phyloP scores from a whole-genome alignment of 139 green algal species.

The Choricystis sp. region DNA sequence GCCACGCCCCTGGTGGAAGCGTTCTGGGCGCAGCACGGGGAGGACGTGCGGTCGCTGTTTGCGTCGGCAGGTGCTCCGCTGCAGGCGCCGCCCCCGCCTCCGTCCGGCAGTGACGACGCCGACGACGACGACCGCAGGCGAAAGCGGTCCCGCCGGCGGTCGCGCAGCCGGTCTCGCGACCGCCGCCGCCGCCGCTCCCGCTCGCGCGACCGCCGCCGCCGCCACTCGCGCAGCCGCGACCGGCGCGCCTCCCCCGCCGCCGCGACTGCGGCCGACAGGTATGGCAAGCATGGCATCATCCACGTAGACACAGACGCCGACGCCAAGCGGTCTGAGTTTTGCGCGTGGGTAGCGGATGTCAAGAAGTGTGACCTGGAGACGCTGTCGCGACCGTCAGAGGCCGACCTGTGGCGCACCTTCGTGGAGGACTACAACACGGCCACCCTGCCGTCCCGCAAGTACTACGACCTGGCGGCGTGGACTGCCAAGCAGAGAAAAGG shows the following conservation, averaged over 20 bases:
- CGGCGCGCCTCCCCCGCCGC: not conserved
- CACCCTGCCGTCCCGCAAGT: constrained; percentile 50
- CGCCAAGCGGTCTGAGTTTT: constrained; percentile 54
- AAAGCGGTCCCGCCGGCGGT: not conserved
- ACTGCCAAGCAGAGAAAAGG: no score
- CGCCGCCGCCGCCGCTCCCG: not conserved
- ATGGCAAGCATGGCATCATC: constrained; percentile 51
- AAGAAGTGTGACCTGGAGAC: constrained; percentile 47
- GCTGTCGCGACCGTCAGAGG: constrained; percentile 38
- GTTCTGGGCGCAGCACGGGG: constrained; percentile 22
- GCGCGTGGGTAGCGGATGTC: constrained; percentile 48
- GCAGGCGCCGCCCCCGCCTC: not conserved
- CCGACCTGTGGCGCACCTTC: constrained; percentile 49
- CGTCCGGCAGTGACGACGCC: constrained; percentile 12
- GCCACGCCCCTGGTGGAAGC: constrained; percentile 26
- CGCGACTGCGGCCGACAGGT: no score
- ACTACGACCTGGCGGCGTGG: constrained; percentile 59
- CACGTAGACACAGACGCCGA: constrained; percentile 21
- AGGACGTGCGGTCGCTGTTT: no score
- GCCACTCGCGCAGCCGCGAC: not conserved
- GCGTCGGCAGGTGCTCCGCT: constrained; percentile 26
- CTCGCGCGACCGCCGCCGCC: not conserved
- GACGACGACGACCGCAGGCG: not conserved
- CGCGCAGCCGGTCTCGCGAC: not conserved
- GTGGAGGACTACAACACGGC: constrained; percentile 39